Evolutionary conservation across 805 yeast genomes (phyloP).

Genomic region (Yamadazyma nakazawae): DNA sequence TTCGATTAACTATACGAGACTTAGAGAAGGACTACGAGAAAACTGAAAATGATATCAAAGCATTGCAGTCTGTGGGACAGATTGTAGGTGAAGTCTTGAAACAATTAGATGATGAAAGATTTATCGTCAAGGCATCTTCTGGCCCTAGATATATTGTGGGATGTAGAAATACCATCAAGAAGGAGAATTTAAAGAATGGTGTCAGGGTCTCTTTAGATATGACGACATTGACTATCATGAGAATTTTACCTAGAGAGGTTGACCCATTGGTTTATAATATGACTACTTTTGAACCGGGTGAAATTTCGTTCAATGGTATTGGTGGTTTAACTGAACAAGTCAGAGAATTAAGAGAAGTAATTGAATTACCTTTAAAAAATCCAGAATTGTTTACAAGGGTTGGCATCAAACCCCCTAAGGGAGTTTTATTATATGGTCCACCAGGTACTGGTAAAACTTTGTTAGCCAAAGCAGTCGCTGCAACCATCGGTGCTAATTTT

Average conservation of each 20-base stretch:
- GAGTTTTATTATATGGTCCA: constrained; percentile 94
- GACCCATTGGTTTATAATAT: constrained; percentile 97
- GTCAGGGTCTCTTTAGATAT: constrained; percentile 95
- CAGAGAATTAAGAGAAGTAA: constrained; percentile 94
- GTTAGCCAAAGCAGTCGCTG: constrained; percentile 96
- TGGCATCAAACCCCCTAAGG: constrained; percentile 98
- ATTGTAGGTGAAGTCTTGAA: constrained; percentile 95
- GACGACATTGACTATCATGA: constrained; percentile 97
- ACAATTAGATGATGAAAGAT: constrained; percentile 90
- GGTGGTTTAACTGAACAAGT: constrained; percentile 97
- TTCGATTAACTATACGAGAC: constrained; percentile 79
- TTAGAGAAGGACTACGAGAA: constrained; percentile 81
- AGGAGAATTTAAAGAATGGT: constrained; percentile 82
- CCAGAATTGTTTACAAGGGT: constrained; percentile 95
- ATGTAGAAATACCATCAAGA: constrained; percentile 88
- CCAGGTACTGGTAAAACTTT: constrained; percentile 98
- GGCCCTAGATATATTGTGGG: constrained; percentile 99
- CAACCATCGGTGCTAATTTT: constrained; percentile 96
- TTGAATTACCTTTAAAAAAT: constrained; percentile 93
- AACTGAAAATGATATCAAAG: constrained; percentile 96
- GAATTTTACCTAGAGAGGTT: constrained; percentile 94
- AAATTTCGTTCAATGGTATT: constrained; percentile 87
- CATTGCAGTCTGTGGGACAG: constrained; percentile 95
- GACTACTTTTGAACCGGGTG: constrained; percentile 98
- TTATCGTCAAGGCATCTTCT: constrained; percentile 91